A percentile compares a stretch with the other conserved stretches of the same genome.
Evolutionary conservation across 2,329 filamentous ascomycete species (phyloP).

Genomic region (Chaetothyriales sp.): DNA sequence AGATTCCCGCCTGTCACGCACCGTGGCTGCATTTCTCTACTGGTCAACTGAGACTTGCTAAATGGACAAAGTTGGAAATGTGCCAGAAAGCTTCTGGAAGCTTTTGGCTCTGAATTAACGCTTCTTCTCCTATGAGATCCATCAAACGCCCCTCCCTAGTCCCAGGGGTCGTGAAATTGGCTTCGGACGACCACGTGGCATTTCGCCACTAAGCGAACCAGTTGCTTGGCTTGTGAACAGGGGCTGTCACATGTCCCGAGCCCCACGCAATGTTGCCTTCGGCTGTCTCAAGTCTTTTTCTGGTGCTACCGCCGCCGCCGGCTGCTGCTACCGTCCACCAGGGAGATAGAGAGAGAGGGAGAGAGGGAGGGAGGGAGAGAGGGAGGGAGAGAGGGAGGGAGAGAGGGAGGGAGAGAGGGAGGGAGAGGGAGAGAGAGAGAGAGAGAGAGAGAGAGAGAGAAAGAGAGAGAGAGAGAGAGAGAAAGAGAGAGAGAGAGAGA

Average conservation of each 20-base stretch:
- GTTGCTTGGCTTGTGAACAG: not conserved
- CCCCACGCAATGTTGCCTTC: not conserved
- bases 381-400: no score
- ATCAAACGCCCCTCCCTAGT: not conserved
- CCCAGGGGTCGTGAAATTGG: not conserved
- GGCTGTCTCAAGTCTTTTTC: not conserved
- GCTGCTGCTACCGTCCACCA: not conserved
- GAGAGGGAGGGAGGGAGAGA: no score
- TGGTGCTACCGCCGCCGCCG: no score
- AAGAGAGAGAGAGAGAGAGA: no score
- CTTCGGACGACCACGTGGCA: constrained; percentile 1
- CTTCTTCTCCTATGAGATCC: not conserved
- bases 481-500: no score
- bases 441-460: no score
- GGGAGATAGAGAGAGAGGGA: no score
- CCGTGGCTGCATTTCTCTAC: not conserved
- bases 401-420: no score
- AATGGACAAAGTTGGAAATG: constrained; percentile 1
- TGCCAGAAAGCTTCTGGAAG: not conserved
- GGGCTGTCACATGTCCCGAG: not conserved
- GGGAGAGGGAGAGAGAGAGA: no score
- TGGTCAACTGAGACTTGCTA: not conserved
- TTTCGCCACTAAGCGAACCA: not conserved
- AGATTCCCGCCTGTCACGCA: not conserved
- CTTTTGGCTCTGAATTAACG: not conserved